Base-by-base conservation (phyloP, 2,329 filamentous ascomycete genomes). In the Neopestalotiopsis sp. region DNA sequence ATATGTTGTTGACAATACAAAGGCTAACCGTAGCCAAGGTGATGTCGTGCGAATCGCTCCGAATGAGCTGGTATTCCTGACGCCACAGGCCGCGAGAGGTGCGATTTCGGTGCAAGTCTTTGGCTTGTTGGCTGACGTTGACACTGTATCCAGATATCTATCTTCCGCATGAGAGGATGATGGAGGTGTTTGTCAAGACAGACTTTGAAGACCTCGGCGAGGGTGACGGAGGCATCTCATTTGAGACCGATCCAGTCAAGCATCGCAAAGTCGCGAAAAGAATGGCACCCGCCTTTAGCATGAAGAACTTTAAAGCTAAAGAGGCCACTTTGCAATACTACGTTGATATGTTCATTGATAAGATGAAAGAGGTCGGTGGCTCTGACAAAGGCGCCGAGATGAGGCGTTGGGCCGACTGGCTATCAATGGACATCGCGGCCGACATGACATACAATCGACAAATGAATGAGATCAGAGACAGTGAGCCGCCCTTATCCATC, bases 251-350 rank as follows among this genome's bases (percentile, higher is more conserved):
- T n/a, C 74, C 74, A 6, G 62, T 66, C 2, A 64, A 63, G 4
- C 75, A 74, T 60, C 72, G 69, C 4, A 65, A 68, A 24, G 71
- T 75, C 0, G 68, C 73, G 2, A 67, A 71, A 34, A 70, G 72
- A 66, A 49, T 75, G 3, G 56, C 70, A 1, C 74, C 75, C 5
- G 74, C 72, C 4, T 75, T 76, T 32, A 75, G 73, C 45, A 49
- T 17, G 1, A 59, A 69, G 4, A 58, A 58, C 56, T 58, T 58
- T 20, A 58, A 58, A 4, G 66, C 71, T 3, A 68, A 71, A 10
- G 67, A 65, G 3, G 52, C 59, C 1, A 71, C 71, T 42, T 72
- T 74, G 67, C 69, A 75, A n/a, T 52, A 69, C 38, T 68, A 75
- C 34, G 65, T 74, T 9, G 70, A 75, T 66, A 67, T 67, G 13